Percentiles rank a stretch among this genome's conserved stretches.
phyloP scores from a whole-genome alignment of 2,329 filamentous ascomycete species.

The Fusarium decemcellulare region DNA sequence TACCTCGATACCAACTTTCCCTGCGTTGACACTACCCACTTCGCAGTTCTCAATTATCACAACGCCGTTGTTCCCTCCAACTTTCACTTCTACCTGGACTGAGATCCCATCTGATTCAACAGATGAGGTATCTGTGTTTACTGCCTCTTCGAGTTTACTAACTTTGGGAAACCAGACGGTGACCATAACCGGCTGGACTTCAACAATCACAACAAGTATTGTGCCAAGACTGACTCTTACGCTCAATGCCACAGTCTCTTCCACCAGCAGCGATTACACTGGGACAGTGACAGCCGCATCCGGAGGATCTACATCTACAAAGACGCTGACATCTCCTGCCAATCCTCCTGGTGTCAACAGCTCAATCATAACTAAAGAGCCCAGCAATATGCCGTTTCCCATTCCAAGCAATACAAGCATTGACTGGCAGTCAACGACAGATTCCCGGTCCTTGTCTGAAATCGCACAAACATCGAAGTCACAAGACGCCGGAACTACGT shows the following conservation, averaged over 20 bases:
- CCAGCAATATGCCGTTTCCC: constrained; percentile 25
- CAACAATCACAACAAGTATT: constrained; percentile 32
- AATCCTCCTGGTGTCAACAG: constrained; percentile 23
- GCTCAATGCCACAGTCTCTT: constrained; percentile 16
- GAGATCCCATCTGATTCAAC: neutral
- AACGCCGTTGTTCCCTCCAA: constrained; percentile 26
- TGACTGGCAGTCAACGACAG: constrained; percentile 18
- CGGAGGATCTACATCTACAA: constrained; percentile 3
- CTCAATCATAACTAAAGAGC: constrained; percentile 19
- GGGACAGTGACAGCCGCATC: constrained; percentile 18
- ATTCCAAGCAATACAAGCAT: constrained; percentile 33
- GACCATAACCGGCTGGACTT: constrained; percentile 25
- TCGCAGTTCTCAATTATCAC: constrained; percentile 22
- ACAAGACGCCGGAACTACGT: neutral
- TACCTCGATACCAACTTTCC: constrained; percentile 4
- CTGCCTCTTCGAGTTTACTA: neutral
- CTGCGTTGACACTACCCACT: constrained; percentile 9
- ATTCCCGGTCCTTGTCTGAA: neutral
- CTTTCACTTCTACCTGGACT: neutral
- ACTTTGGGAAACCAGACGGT: constrained; percentile 11
- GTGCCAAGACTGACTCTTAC: constrained; percentile 14
- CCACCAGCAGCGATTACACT: constrained; percentile 30
- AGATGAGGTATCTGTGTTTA: neutral
- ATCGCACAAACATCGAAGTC: neutral
- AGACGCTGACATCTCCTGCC: constrained; percentile 2